A percentile compares a stretch with the other conserved stretches of the same genome.
Conservation (phyloP, 1,139 yeast genomes). For the Blastobotrys aristatus region DNA sequence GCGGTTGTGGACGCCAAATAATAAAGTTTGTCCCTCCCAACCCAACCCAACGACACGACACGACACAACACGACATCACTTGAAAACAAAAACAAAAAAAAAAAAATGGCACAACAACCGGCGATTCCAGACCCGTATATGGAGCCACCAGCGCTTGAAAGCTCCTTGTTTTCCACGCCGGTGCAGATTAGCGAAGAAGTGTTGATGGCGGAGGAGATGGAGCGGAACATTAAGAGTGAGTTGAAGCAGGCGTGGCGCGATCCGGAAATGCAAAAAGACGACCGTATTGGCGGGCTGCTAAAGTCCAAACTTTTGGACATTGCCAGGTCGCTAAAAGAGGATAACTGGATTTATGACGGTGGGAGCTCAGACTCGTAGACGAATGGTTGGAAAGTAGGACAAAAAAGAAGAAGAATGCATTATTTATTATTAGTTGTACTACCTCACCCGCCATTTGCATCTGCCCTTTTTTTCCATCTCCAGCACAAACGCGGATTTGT, state of each 20-base stretch:
- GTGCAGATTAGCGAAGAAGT: background rate
- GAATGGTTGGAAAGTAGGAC: too few relatives aligned
- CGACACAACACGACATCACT: background rate
- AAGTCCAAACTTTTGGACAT: slow-evolving; percentile 2
- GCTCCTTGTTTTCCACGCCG: background rate
- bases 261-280: background rate
- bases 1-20: slow-evolving; percentile 7
- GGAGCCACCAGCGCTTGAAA: background rate
- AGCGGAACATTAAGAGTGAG: background rate
- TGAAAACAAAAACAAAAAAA: background rate
- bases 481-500: background rate
- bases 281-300: background rate
- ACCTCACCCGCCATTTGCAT: too few relatives aligned
- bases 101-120: background rate
- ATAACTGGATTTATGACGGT: slow-evolving; percentile 13
- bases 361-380: background rate
- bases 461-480: too few relatives aligned
- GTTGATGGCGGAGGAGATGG: background rate
- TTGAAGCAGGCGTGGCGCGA: slow-evolving; percentile 1
- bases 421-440: too few relatives aligned
- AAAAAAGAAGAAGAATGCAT: too few relatives aligned
- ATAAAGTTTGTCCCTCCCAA: too few relatives aligned
- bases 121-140: background rate
- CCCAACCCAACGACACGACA: background rate
- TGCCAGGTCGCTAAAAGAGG: slow-evolving; percentile 7